phyloP scores from a whole-genome alignment of 1,284 basidiomycete species.

The Ceratorhiza oryzae-sativae region DNA sequence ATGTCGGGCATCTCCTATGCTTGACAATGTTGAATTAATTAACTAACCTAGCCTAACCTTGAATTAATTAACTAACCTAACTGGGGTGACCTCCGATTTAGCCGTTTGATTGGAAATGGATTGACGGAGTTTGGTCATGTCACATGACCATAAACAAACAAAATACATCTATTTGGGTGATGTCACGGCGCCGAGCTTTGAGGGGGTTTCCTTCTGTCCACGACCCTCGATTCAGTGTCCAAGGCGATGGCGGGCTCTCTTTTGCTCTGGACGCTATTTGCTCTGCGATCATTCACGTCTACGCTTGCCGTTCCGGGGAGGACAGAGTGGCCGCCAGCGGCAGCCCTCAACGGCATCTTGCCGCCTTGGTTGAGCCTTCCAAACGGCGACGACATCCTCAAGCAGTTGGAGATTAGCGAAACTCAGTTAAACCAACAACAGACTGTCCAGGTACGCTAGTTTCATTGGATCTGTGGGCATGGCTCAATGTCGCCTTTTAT shows the following conservation, averaged over 20 bases:
- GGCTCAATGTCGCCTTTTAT: neutral
- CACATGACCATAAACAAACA: constrained; percentile 5
- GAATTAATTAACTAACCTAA: too few relatives aligned
- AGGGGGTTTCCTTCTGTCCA: neutral
- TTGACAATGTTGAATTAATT: too few relatives aligned
- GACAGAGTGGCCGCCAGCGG: constrained; percentile 26
- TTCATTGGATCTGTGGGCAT: neutral
- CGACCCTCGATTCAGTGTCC: neutral
- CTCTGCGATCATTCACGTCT: neutral
- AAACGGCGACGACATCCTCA: constrained; percentile 39
- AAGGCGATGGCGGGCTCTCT: neutral
- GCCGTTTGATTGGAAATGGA: too few relatives aligned
- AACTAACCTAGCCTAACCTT: too few relatives aligned
- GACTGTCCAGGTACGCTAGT: constrained; percentile 16
- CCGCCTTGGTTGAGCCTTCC: constrained; percentile 41
- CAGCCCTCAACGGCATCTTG: constrained; percentile 38
- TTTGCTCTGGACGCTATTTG: constrained; percentile 5
- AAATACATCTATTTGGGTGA: neutral
- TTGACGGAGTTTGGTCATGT: too few relatives aligned
- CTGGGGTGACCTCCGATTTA: too few relatives aligned
- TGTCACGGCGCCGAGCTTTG: neutral
- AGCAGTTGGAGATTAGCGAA: constrained; percentile 37
- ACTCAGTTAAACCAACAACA: constrained; percentile 36
- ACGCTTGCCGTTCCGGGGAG: constrained; percentile 1
- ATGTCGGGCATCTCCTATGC: too few relatives aligned